These are phyloP conservation scores for Mycena indigotica DNA, from an alignment of 768 basidiomycete genomes.

Conservation along the genomic window DNA sequence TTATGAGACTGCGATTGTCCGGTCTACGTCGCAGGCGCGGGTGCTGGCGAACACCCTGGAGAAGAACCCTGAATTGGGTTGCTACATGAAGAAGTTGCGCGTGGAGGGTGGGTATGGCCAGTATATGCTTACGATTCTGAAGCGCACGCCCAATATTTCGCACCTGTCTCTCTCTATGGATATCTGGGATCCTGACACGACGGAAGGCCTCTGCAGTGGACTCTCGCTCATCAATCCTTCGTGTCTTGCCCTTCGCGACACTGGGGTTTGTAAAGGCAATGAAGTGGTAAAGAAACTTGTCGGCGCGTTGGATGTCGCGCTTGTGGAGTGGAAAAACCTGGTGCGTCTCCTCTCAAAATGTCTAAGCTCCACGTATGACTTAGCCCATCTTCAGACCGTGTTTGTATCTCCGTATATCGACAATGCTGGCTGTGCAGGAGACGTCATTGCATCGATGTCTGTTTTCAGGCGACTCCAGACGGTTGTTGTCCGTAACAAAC, in stretches of 20 bases:
- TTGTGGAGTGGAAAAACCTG: too few relatives aligned
- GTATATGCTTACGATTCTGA: background rate
- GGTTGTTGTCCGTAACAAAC: too few relatives aligned
- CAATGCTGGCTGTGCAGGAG: too few relatives aligned
- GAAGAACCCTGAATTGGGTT: background rate
- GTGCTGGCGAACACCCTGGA: background rate
- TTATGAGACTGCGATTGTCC: background rate
- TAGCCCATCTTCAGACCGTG: too few relatives aligned
- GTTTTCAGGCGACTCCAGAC: too few relatives aligned
- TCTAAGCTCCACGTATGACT: too few relatives aligned
- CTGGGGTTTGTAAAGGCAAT: too few relatives aligned
- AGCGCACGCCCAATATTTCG: background rate
- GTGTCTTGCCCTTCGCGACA: background rate
- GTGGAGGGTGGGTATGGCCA: background rate
- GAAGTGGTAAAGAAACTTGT: too few relatives aligned
- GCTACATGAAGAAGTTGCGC: background rate
- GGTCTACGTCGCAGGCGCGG: background rate
- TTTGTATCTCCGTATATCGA: too few relatives aligned
- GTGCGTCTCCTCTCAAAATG: too few relatives aligned
- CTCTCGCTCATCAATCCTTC: background rate
- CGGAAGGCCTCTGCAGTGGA: background rate
- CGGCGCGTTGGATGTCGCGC: too few relatives aligned
- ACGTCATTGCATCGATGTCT: too few relatives aligned
- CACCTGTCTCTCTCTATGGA: background rate
- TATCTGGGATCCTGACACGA: background rate